Evolutionary conservation across 352 stramenopile species (phyloP).

Genomic region (Vaucheria bursata): DNA sequence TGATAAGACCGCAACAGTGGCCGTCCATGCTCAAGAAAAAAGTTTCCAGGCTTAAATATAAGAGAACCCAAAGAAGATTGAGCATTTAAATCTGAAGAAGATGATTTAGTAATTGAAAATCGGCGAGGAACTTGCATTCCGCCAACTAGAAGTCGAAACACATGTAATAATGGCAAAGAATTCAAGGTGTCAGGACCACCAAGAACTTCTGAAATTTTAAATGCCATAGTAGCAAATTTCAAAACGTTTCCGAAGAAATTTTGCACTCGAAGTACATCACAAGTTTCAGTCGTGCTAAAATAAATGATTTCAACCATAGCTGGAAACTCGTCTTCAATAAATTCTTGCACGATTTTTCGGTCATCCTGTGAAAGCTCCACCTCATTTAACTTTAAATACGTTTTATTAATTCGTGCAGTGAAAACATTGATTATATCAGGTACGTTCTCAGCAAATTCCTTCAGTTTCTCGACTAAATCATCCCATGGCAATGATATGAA

Average conservation of each 20-base stretch:
- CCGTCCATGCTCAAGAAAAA: background rate
- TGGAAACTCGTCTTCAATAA: background rate
- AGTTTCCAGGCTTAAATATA: background rate
- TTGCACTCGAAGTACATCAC: background rate
- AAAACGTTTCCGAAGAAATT: background rate
- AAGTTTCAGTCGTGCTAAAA: background rate
- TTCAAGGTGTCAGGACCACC: background rate
- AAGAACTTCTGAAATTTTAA: background rate
- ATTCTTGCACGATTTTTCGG: background rate
- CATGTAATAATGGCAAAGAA: background rate
- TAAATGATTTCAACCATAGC: background rate
- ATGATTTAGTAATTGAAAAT: background rate
- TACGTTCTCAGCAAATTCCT: too few relatives aligned
- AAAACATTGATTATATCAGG: too few relatives aligned
- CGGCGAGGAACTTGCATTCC: background rate
- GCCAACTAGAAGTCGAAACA: background rate
- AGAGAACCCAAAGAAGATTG: too few relatives aligned
- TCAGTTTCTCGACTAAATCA: too few relatives aligned
- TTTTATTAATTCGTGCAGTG: too few relatives aligned
- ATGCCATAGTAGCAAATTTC: background rate
- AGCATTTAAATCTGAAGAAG: background rate
- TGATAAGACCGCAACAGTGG: background rate
- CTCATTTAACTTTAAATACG: too few relatives aligned
- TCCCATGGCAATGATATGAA: too few relatives aligned
- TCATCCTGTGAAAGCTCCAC: too few relatives aligned